Evolutionary conservation across 2,329 filamentous ascomycete genomes (phyloP).

Genomic region (Stenocarpella maydis): DNA sequence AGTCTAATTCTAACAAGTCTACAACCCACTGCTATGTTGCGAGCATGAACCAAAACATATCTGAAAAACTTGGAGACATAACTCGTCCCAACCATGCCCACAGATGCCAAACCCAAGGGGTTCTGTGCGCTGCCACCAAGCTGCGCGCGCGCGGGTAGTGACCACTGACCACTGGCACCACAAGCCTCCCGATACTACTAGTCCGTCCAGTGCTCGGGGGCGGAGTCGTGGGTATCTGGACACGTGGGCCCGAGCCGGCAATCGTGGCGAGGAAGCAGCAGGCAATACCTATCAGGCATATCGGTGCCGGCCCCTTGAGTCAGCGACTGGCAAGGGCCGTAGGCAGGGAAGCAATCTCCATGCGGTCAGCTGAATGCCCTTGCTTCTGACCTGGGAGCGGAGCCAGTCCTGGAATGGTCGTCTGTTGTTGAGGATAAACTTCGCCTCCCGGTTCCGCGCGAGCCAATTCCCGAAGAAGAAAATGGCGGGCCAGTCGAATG

Average conservation of each 20-base stretch:
- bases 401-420: constrained; percentile 10
- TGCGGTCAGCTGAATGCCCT: not conserved
- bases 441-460: constrained; percentile 1
- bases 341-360: not conserved
- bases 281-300: no score
- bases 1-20: not conserved
- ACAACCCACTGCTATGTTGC: no score
- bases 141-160: not conserved
- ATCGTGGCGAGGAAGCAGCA: constrained; percentile 11
- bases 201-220: not conserved
- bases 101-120: not conserved
- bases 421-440: constrained; percentile 15
- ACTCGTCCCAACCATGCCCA: not conserved
- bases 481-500: constrained; percentile 11
- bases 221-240: not conserved
- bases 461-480: constrained; percentile 18
- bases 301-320: not conserved
- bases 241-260: not conserved
- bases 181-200: not conserved
- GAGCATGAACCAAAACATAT: no score
- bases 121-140: not conserved
- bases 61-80: no score
- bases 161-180: no score
- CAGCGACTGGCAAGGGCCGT: not conserved
- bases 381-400: constrained; percentile 12